Percentiles rank a stretch among this genome's conserved stretches.
Evolutionary conservation across 129 eudicot species (phyloP).

Genomic region (Deinandra increscens): DNA sequence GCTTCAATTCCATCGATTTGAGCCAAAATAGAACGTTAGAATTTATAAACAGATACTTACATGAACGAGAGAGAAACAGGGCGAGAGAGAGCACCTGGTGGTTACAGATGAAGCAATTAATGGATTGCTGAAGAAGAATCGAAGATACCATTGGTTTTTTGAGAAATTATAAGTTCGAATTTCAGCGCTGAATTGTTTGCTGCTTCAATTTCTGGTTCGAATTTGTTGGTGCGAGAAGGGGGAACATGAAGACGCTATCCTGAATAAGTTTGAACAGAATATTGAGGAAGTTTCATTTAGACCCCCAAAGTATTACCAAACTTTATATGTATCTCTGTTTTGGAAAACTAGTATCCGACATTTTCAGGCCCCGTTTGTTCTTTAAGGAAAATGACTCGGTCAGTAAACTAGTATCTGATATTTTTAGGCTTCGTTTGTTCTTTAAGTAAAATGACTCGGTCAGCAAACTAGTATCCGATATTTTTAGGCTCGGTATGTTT

Average conservation of each 20-base stretch:
- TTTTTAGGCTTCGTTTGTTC: too few relatives aligned
- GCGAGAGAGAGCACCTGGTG: slow-evolving; percentile 31
- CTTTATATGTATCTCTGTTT: too few relatives aligned
- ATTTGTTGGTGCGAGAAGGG: not conserved
- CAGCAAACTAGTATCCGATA: too few relatives aligned
- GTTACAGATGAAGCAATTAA: slow-evolving; percentile 37
- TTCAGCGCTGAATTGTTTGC: slow-evolving; percentile 15
- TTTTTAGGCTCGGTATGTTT: too few relatives aligned
- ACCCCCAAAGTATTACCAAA: slow-evolving; percentile 10
- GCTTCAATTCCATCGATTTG: slow-evolving; percentile 10
- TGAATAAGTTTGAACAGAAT: not conserved
- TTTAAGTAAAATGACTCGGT: too few relatives aligned
- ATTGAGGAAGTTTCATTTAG: not conserved
- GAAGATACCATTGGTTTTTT: slow-evolving; percentile 43
- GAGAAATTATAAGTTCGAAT: not conserved
- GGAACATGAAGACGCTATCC: slow-evolving; percentile 25
- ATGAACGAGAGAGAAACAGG: slow-evolving; percentile 11
- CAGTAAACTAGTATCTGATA: too few relatives aligned
- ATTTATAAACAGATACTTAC: not conserved
- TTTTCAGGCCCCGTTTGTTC: too few relatives aligned
- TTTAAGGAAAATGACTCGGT: too few relatives aligned
- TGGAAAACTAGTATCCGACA: too few relatives aligned
- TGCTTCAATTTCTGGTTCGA: slow-evolving; percentile 17
- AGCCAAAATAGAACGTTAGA: not conserved
- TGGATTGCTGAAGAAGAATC: slow-evolving; percentile 42